Conservation (phyloP, 345 rosid species). For the Barbarea vulgaris region DNA sequence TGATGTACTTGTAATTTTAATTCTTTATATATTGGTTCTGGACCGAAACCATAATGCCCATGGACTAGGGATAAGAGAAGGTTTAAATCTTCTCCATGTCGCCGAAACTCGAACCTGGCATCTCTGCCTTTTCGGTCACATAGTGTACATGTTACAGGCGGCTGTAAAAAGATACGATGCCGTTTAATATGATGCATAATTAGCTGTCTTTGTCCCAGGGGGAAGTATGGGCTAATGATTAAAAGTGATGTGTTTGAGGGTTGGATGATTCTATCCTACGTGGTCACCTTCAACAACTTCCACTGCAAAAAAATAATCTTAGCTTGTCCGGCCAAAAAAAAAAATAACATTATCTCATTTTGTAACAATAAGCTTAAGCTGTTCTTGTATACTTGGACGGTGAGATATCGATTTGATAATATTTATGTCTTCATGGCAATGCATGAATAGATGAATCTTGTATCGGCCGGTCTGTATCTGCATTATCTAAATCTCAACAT, state of each 20-base stretch:
- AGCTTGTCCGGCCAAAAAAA: constrained; percentile 28
- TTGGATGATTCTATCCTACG: constrained; percentile 25
- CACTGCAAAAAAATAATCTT: neutral
- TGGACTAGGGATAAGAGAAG: too few relatives aligned
- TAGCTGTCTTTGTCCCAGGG: constrained; percentile 30
- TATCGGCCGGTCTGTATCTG: neutral
- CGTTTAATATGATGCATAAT: constrained; percentile 30
- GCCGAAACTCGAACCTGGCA: too few relatives aligned
- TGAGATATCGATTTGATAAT: constrained; percentile 23
- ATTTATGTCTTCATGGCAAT: constrained; percentile 22
- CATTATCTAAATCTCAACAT: neutral
- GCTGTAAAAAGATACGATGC: constrained; percentile 25
- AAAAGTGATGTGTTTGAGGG: constrained; percentile 27
- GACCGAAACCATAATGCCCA: too few relatives aligned
- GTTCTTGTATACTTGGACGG: constrained; percentile 17
- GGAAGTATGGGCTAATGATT: constrained; percentile 31
- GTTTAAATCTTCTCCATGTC: too few relatives aligned
- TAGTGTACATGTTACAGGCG: too few relatives aligned
- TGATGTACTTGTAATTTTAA: constrained; percentile 2
- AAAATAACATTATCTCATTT: constrained; percentile 28
- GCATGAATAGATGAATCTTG: constrained; percentile 17
- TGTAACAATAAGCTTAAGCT: constrained; percentile 22
- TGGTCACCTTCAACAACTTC: constrained; percentile 35
- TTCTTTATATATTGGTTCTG: too few relatives aligned
- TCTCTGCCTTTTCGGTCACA: too few relatives aligned